A percentile compares a stretch with the other conserved stretches of the same genome.
Evolutionary conservation across 2,329 filamentous ascomycete species (phyloP).

Genomic region (Bipolaris victoriae): DNA sequence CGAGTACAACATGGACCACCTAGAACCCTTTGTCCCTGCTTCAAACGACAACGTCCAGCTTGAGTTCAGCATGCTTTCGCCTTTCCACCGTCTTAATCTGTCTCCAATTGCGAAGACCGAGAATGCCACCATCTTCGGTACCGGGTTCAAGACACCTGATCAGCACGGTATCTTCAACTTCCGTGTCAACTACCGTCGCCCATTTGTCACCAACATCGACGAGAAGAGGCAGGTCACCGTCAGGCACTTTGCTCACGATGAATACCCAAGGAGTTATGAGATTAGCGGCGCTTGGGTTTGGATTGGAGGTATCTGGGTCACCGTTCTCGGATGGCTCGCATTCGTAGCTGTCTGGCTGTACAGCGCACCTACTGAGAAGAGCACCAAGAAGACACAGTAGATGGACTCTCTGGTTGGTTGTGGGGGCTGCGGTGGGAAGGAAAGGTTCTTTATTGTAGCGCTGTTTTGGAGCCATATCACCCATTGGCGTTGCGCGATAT

Average conservation of each 20-base stretch:
- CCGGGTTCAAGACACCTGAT: slow-evolving; percentile 83
- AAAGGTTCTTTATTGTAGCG: neutral
- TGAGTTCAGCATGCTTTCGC: slow-evolving; percentile 98
- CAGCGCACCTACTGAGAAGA: slow-evolving; percentile 64
- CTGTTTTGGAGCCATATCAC: slow-evolving; percentile 10
- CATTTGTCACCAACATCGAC: slow-evolving; percentile 86
- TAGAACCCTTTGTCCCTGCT: slow-evolving; percentile 74
- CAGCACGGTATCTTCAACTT: slow-evolving; percentile 99
- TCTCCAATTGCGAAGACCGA: slow-evolving; percentile 61
- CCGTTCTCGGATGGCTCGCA: slow-evolving; percentile 79
- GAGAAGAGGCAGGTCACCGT: slow-evolving; percentile 96
- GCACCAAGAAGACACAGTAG: slow-evolving; percentile 57
- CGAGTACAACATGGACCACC: slow-evolving; percentile 78
- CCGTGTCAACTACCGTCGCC: slow-evolving; percentile 94
- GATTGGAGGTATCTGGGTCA: slow-evolving; percentile 86
- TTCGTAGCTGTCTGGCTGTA: slow-evolving; percentile 92
- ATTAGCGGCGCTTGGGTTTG: slow-evolving; percentile 95
- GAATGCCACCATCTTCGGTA: slow-evolving; percentile 74
- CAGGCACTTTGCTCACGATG: slow-evolving; percentile 94
- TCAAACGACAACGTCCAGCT: slow-evolving; percentile 80
- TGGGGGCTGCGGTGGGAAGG: neutral
- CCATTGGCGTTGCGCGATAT: slow-evolving; percentile 18
- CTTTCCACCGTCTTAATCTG: slow-evolving; percentile 88
- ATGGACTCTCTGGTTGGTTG: neutral
- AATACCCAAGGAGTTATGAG: slow-evolving; percentile 88